Conservation (phyloP, 1,139 yeast genomes). For the Pichia sp. region DNA sequence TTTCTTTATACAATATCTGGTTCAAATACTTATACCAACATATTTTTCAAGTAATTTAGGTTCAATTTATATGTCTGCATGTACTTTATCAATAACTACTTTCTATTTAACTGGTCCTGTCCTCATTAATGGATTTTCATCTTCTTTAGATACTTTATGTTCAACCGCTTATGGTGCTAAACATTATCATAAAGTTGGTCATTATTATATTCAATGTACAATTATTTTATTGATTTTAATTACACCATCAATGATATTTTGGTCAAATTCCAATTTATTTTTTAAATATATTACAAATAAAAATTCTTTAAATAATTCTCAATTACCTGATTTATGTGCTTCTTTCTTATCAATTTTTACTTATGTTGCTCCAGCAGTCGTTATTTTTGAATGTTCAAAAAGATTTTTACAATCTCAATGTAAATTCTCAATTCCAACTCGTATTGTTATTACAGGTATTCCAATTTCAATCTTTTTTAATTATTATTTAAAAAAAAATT, state of each 20-base stretch:
- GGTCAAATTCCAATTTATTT: constrained; percentile 19
- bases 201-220: constrained; percentile 32
- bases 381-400: constrained; percentile 47
- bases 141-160: constrained; percentile 38
- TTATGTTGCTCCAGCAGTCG: constrained; percentile 44
- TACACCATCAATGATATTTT: constrained; percentile 22
- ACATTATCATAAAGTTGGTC: constrained; percentile 32
- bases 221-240: constrained; percentile 17
- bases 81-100: constrained; percentile 34
- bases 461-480: constrained; percentile 43
- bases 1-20: constrained; percentile 33
- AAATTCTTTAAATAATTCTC: constrained; percentile 15
- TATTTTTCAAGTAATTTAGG: constrained; percentile 35
- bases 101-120: constrained; percentile 37
- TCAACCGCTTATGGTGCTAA: constrained; percentile 38
- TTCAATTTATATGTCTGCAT: constrained; percentile 34
- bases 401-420: constrained; percentile 51
- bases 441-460: constrained; percentile 41
- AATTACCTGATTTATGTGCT: constrained; percentile 19
- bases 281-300: constrained; percentile 10
- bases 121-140: constrained; percentile 39
- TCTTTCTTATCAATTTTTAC: constrained; percentile 18
- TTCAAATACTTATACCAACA: constrained; percentile 33
- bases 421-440: constrained; percentile 48
- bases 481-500: constrained; percentile 40